Conservation (phyloP, 805 yeast genomes). For the Starmera amethionina region DNA sequence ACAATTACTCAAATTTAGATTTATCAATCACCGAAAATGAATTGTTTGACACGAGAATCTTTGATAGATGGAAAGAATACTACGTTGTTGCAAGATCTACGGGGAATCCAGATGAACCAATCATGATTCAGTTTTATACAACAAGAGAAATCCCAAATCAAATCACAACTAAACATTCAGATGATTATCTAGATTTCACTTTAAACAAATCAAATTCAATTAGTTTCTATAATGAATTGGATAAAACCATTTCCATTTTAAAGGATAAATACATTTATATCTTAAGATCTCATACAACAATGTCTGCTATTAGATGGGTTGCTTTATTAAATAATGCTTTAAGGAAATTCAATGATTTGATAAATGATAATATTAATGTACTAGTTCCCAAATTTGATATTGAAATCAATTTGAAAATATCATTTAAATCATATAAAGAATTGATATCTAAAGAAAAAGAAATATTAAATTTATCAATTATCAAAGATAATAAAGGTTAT, state of each 20-base stretch:
- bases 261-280: slow-evolving; percentile 34
- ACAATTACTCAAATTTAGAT: slow-evolving; percentile 9
- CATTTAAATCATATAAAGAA: slow-evolving; percentile 4
- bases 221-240: slow-evolving; percentile 53
- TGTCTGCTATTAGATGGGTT: slow-evolving; percentile 54
- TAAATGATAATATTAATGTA: slow-evolving; percentile 18
- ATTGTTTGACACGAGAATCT: slow-evolving; percentile 41
- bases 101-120: slow-evolving; percentile 38
- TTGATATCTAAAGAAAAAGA: slow-evolving; percentile 1
- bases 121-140: slow-evolving; percentile 55
- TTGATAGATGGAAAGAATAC: slow-evolving; percentile 76
- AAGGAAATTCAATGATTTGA: slow-evolving; percentile 35
- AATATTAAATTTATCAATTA: not conserved
- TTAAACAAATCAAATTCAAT: slow-evolving; percentile 26
- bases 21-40: slow-evolving; percentile 38
- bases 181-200: slow-evolving; percentile 20
- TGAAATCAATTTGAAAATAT: slow-evolving; percentile 17
- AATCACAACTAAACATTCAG: slow-evolving; percentile 7
- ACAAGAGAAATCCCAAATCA: slow-evolving; percentile 25
- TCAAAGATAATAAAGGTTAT: slow-evolving; percentile 15
- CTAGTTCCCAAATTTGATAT: slow-evolving; percentile 29
- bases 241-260: slow-evolving; percentile 55
- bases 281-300: slow-evolving; percentile 41
- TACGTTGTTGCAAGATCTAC: slow-evolving; percentile 63
- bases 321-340: slow-evolving; percentile 41